Percentiles rank a stretch among this genome's conserved stretches.
phyloP scores from a whole-genome alignment of 371 early-diverging fungal genomes.

The Mortierella sp. region DNA sequence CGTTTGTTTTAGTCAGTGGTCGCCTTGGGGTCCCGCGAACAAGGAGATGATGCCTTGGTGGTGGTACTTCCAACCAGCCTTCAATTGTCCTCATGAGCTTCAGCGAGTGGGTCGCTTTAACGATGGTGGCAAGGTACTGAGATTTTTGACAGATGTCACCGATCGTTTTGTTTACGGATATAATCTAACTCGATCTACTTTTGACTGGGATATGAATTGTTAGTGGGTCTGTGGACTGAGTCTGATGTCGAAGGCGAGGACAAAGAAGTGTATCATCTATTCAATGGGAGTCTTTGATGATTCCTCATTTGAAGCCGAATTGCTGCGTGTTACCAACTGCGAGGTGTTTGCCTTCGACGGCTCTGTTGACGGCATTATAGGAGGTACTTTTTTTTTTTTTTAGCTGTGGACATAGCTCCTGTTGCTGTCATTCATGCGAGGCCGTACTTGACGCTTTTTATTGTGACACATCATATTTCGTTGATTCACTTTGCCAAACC shows the following conservation, averaged over 20 bases:
- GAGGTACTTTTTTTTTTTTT: too few relatives aligned
- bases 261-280: conserved; percentile 2
- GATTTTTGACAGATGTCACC: not conserved
- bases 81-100: conserved; percentile 14
- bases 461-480: too few relatives aligned
- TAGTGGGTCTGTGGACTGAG: conserved; percentile 14
- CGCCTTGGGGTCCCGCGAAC: not conserved
- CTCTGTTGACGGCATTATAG: not conserved
- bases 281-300: conserved; percentile 9
- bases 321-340: conserved; percentile 9
- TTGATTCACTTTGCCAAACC: too few relatives aligned
- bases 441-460: too few relatives aligned
- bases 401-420: too few relatives aligned
- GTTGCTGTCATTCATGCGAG: too few relatives aligned
- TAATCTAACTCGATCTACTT: not conserved
- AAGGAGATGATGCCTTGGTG: conserved; percentile 12
- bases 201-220: not conserved
- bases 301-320: conserved; percentile 8
- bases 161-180: not conserved
- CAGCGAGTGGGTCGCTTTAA: conserved; percentile 6
- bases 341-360: conserved; percentile 17
- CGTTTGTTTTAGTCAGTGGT: not conserved
- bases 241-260: not conserved
- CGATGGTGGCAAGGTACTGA: conserved; percentile 14
- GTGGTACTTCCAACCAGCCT: conserved; percentile 19